Conservation (phyloP, 2,329 filamentous ascomycete species). For the Ophiocordyceps camponoti-leonardi region DNA sequence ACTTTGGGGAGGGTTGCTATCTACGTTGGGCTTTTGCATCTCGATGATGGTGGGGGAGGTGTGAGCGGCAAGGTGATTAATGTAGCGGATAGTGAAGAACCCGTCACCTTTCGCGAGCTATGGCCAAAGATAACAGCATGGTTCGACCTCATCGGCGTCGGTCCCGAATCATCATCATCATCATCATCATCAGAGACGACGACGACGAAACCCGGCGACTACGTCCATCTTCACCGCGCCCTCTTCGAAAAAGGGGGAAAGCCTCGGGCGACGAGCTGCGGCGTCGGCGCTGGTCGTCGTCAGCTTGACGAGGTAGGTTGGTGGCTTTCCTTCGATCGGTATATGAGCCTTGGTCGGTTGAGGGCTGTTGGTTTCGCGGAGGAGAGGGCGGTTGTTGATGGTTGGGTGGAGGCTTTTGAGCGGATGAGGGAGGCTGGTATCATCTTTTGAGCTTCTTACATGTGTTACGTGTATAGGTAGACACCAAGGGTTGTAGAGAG, state of each 20-base stretch:
- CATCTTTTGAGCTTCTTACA: constrained; percentile 16
- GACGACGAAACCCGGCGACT: constrained; percentile 10
- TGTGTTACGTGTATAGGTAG: too few relatives aligned
- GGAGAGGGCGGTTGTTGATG: constrained; percentile 17
- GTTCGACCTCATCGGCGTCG: constrained; percentile 14
- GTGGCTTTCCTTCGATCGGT: constrained; percentile 29
- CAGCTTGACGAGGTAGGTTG: constrained; percentile 25
- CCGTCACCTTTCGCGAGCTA: constrained; percentile 11
- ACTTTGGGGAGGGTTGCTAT: constrained; percentile 7
- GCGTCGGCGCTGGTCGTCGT: constrained; percentile 17
- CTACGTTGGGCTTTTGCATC: neutral
- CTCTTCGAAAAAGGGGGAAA: constrained; percentile 11
- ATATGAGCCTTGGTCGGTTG: constrained; percentile 23
- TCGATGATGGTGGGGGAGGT: neutral
- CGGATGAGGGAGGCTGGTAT: constrained; percentile 22
- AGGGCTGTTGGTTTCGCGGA: constrained; percentile 20
- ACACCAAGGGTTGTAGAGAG: too few relatives aligned
- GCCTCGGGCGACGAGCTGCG: constrained; percentile 10
- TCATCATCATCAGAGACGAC: neutral
- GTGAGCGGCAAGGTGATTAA: constrained; percentile 15
- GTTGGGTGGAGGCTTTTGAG: constrained; percentile 25
- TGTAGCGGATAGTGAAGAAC: constrained; percentile 11
- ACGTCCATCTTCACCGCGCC: constrained; percentile 11
- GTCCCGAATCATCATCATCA: constrained; percentile 2
- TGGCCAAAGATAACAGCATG: constrained; percentile 14